A percentile compares a stretch with the other conserved stretches of the same genome.
Evolutionary conservation across 352 stramenopile species (phyloP).

Genomic region (Globisporangium sylvaticum): DNA sequence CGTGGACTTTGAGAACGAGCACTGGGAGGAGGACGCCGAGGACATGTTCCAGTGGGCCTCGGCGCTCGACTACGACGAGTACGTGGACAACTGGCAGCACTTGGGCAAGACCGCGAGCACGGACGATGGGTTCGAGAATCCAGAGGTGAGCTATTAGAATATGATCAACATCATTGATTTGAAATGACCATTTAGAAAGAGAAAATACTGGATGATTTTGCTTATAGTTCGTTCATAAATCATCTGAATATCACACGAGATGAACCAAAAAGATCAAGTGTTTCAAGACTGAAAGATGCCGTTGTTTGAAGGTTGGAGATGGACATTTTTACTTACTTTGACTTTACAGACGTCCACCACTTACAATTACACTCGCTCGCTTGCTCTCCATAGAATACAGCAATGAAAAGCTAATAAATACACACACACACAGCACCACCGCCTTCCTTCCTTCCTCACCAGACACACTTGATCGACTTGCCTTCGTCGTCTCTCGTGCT

Average conservation of each 20-base stretch:
- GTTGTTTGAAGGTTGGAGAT: not conserved
- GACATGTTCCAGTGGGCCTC: constrained; percentile 71
- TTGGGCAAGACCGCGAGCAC: constrained; percentile 60
- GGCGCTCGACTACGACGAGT: constrained; percentile 69
- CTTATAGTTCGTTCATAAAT: not conserved
- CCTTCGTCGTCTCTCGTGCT: not conserved
- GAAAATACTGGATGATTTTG: not conserved
- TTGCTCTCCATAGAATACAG: not conserved
- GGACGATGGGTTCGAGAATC: constrained; percentile 13
- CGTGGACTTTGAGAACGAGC: constrained; percentile 63
- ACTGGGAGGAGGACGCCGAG: constrained; percentile 63
- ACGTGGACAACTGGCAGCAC: constrained; percentile 59
- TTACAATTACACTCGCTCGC: not conserved
- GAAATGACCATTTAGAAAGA: not conserved
- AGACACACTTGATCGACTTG: not conserved
- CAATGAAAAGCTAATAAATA: not conserved
- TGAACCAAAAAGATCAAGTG: not conserved
- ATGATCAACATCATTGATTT: not conserved
- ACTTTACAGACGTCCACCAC: not conserved
- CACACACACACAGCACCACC: not conserved
- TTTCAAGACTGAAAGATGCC: not conserved
- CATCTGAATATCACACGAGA: not conserved
- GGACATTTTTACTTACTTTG: not conserved
- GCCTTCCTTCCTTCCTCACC: not conserved
- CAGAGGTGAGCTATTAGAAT: not conserved